These are phyloP conservation scores for Clarireedia sp. DNA, from an alignment of 2,329 filamentous ascomycete genomes.

Conservation along the genomic window DNA sequence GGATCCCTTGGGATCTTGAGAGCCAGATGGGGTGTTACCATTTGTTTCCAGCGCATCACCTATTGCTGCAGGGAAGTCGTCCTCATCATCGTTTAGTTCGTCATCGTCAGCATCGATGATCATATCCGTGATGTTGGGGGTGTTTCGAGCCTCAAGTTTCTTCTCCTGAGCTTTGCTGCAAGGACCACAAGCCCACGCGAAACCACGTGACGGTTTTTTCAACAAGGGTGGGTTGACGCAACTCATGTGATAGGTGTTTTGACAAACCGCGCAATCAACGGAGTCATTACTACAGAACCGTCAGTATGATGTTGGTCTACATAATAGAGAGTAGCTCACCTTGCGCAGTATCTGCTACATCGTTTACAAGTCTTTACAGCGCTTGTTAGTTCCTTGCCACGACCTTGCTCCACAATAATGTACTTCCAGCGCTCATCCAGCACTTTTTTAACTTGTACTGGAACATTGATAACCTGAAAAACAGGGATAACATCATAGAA, in stretches of 20 bases:
- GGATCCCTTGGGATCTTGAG: conserved; percentile 46
- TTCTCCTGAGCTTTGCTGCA: conserved; percentile 95
- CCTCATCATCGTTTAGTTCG: conserved; percentile 55
- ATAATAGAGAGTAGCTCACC: conserved; percentile 46
- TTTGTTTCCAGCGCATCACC: conserved; percentile 44
- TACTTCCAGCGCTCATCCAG: conserved; percentile 95
- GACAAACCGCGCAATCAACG: conserved; percentile 92
- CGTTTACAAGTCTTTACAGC: conserved; percentile 94
- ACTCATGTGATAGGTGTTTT: conserved; percentile 96
- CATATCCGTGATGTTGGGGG: conserved; percentile 64
- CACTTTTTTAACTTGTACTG: conserved; percentile 88
- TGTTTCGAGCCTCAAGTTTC: conserved; percentile 82
- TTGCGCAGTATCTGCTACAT: conserved; percentile 85
- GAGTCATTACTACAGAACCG: conserved; percentile 66
- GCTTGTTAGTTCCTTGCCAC: conserved; percentile 90
- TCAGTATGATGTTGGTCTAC: conserved; percentile 2
- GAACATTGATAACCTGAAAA: conserved; percentile 88
- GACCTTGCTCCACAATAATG: conserved; percentile 86
- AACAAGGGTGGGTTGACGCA: conserved; percentile 86
- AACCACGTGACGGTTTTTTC: conserved; percentile 94
- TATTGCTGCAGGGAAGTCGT: conserved; percentile 54
- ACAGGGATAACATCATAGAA: conserved; percentile 97
- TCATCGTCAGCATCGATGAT: conserved; percentile 58
- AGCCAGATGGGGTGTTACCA: conserved; percentile 51
- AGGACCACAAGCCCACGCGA: conserved; percentile 94